phyloP scores from a whole-genome alignment of 441 rosid genomes.

The Bocquillonia castaneifolia region DNA sequence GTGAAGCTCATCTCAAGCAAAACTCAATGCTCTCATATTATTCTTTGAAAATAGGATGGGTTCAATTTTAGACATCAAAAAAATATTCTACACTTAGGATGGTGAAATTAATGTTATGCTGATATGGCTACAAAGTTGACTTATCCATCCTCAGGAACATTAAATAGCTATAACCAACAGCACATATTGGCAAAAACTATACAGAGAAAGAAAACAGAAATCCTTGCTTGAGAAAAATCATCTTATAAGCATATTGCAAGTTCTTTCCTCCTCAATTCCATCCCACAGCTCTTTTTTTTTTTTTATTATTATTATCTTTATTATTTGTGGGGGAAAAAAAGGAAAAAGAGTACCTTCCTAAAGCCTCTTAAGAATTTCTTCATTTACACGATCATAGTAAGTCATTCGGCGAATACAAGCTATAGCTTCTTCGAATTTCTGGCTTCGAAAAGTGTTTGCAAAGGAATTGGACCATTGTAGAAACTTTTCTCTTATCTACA shows the following conservation, averaged over 20 bases:
- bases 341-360: constrained; percentile 31
- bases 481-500: constrained; percentile 65
- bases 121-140: not conserved
- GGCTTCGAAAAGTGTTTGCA: constrained; percentile 47
- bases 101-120: not conserved
- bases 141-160: not conserved
- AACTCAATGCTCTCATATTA: not conserved
- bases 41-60: not conserved
- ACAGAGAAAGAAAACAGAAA: not conserved
- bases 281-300: not conserved
- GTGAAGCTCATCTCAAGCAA: not conserved
- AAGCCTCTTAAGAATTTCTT: constrained; percentile 78
- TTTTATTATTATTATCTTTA: not conserved
- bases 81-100: not conserved
- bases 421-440: constrained; percentile 60
- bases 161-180: not conserved
- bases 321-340: too few relatives aligned
- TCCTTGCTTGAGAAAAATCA: not conserved
- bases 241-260: not conserved
- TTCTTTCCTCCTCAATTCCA: not conserved
- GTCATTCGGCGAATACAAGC: constrained; percentile 76
- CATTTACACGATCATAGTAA: constrained; percentile 69
- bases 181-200: not conserved
- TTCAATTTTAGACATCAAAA: not conserved
- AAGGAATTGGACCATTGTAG: constrained; percentile 57